Percentiles rank a stretch among this genome's conserved stretches.
These are phyloP conservation scores for Scenedesmus sp. DNA, from an alignment of 163 green algal species.

Conservation along the genomic window DNA sequence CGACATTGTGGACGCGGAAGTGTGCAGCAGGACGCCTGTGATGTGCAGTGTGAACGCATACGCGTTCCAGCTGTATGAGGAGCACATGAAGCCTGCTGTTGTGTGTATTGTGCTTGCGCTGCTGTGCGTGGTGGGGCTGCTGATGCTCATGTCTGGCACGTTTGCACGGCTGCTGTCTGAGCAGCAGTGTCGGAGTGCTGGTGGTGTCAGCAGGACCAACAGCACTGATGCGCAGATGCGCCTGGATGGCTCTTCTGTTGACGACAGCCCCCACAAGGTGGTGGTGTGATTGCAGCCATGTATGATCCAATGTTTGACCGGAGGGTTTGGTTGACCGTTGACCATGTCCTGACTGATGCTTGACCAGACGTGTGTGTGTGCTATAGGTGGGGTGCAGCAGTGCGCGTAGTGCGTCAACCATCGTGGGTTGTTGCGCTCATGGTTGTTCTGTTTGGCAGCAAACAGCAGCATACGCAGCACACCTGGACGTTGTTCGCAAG, in stretches of 20 bases:
- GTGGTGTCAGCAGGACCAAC: slow-evolving; percentile 1
- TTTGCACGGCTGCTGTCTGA: slow-evolving; percentile 19
- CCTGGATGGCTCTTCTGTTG: background rate
- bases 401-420: too few relatives aligned
- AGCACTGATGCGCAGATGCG: slow-evolving; percentile 36
- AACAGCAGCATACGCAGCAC: too few relatives aligned
- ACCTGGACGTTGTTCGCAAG: too few relatives aligned
- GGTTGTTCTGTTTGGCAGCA: too few relatives aligned
- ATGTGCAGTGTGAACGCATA: slow-evolving; percentile 44
- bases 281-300: background rate
- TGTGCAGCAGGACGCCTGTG: background rate
- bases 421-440: background rate
- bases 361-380: background rate
- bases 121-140: slow-evolving; percentile 6
- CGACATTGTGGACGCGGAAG: background rate
- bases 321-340: background rate
- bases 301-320: background rate
- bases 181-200: background rate
- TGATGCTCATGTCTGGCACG: slow-evolving; percentile 26
- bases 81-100: slow-evolving; percentile 45
- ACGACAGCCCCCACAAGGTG: background rate
- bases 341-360: background rate
- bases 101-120: slow-evolving; percentile 10
- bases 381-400: too few relatives aligned
- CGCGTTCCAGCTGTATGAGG: slow-evolving; percentile 10